Base-by-base conservation (phyloP, 768 basidiomycete species). In the Suillus clintonianus region DNA sequence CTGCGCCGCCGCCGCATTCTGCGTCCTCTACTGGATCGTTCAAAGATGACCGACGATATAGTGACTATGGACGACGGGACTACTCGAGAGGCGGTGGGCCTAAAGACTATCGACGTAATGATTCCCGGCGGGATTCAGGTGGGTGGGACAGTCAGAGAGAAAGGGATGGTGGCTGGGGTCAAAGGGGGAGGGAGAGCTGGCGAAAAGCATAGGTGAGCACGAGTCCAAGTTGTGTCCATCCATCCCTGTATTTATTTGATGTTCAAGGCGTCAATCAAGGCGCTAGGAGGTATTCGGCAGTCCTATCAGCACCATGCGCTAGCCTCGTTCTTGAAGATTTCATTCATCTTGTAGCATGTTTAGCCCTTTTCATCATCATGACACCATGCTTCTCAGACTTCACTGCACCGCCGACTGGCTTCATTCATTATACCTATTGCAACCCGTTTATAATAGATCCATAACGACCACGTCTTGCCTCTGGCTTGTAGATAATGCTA, bases 41-140 rank as follows among this genome's bases (percentile, higher is more conserved):
- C 32, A 61, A 43, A 9, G 72, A 74, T 30, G 53, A 68, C 24
- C 71, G 68, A 32, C 64, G 73, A 57, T 13, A 60, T 34, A 45
- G 59, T 24, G 62, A 62, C 2, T 45, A 62, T 22, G 62, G 61
- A 42, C 56, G 27, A 22, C 62, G 62, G 24, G 62, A 32, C 30
- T 41, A 41, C 22, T 27, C 56, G 11, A 37, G 24, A 57, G 69
- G 67, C 19, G 7, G 24, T 15, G 62, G 58, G 15, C 39, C 69
- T 30, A 61, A 45, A 17, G 66, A 69, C 11, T 27, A 57, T 61
- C 69, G 69, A 36, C 62, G 30, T 58, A 57, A 58, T 34, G 73
- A 75, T 22, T 63, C 73, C 15, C 62, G 70, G 41, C 67, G 70
- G 34, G 32, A 61, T 43, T 50, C 65, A 19, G 60, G 41, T 2